Evolutionary conservation across 2,329 filamentous ascomycete genomes (phyloP), one percentile per base, ranked within the genome.

Genomic region (Fusarium udum): DNA sequence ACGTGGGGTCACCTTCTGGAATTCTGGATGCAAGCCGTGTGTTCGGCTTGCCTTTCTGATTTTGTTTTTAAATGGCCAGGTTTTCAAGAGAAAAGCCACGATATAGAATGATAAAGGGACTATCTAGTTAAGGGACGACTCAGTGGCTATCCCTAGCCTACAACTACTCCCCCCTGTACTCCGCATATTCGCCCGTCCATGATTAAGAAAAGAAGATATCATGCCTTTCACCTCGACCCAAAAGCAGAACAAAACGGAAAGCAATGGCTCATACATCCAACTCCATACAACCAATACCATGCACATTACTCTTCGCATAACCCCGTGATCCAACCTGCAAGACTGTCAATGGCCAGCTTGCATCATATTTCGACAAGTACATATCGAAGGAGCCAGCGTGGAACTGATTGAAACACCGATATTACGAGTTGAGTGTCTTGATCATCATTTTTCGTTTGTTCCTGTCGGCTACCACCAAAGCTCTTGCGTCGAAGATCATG

Each of bases 381-480:
- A 28, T 28, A 26, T 40, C 37, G n/a, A 32, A 64, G 18, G 15
- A 51, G 39, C 37, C 26, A 20, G 18, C 32, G 11, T n/a, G 22
- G 11, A n/a, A 16, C 56, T 24, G 20, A 31, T 24, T 22, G n/a
- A 22, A 42, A 7, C 34, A 24, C 34, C 34, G 20, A 13, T 24
- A 55, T 85, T 78, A 88, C 58, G 86, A 86, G 73, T 89, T 88
- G 57, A 92, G 83, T 51, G 90, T 92, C 83, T 90, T 90, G 78
- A 92, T 87, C 91, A 95, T 94, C 87, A 92, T 92, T 84, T 90
- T 92, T 73, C 87, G 86, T 82, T 91, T 92, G 61, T 83, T 84
- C 73, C 87, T 87, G 78, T 94, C 93, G 42, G 88, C 84, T 32
- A 97, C 90, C 36, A 97, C 83, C 75, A 95, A 84, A 32, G 87